A percentile compares a stretch with the other conserved stretches of the same genome.
These are phyloP conservation scores for Tricholoma furcatifolium DNA, from an alignment of 768 basidiomycete genomes.

Conservation along the genomic window DNA sequence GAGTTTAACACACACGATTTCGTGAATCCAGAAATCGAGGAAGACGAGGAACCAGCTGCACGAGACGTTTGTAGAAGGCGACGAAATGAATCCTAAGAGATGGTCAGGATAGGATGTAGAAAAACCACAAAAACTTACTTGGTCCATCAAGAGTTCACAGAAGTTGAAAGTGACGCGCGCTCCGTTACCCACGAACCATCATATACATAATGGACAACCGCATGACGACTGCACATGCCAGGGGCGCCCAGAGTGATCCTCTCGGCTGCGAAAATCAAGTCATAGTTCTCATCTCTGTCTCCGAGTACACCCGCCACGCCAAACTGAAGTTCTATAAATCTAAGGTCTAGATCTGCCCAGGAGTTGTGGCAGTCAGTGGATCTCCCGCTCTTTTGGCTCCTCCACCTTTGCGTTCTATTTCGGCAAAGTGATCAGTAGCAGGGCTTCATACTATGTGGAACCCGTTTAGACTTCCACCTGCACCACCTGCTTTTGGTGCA, in stretches of 20 bases:
- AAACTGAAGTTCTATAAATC: too few relatives aligned
- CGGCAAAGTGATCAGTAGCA: too few relatives aligned
- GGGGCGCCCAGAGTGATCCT: too few relatives aligned
- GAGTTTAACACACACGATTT: conserved; percentile 27
- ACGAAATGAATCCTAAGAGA: conserved; percentile 57
- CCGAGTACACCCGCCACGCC: too few relatives aligned
- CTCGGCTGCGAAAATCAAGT: too few relatives aligned
- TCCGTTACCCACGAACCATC: background rate
- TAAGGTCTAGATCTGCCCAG: too few relatives aligned
- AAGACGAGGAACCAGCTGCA: conserved; percentile 16
- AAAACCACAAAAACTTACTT: conserved; percentile 21
- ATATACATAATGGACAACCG: too few relatives aligned
- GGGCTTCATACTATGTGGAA: conserved; percentile 14
- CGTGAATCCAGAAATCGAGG: conserved; percentile 19
- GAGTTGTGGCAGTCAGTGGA: too few relatives aligned
- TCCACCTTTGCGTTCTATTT: too few relatives aligned
- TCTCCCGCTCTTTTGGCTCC: too few relatives aligned
- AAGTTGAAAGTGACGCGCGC: background rate
- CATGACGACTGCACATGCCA: too few relatives aligned
- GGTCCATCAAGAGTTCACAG: conserved; percentile 33
- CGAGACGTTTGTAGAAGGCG: conserved; percentile 41
- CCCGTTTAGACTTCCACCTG: conserved; percentile 17
- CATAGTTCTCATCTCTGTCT: too few relatives aligned
- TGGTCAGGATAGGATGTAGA: background rate
- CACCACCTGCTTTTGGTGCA: conserved; percentile 19